phyloP scores from a whole-genome alignment of 1,284 basidiomycete species.

The Phylloporus sp. region DNA sequence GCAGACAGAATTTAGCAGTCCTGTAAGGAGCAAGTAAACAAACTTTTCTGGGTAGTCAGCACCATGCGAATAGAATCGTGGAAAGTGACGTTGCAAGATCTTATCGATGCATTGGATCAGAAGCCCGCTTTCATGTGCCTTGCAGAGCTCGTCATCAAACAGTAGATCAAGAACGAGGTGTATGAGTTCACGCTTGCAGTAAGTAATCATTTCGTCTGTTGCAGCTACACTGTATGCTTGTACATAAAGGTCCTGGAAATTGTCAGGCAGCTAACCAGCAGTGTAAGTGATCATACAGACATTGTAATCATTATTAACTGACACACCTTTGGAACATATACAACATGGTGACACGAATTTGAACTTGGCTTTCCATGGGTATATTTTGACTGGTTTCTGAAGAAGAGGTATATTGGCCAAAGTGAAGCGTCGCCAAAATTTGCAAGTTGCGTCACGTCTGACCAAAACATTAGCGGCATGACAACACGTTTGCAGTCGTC shows the following conservation, averaged over 20 bases:
- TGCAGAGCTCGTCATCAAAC: not conserved
- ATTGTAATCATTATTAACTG: no score
- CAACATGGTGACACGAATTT: slow-evolving; percentile 33
- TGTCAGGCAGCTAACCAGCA: slow-evolving; percentile 17
- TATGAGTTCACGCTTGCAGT: slow-evolving; percentile 34
- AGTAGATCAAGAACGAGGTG: not conserved
- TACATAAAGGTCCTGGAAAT: slow-evolving; percentile 26
- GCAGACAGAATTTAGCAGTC: no score
- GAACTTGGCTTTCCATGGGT: slow-evolving; percentile 21
- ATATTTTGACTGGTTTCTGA: slow-evolving; percentile 42
- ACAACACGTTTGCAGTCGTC: not conserved
- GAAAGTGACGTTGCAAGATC: not conserved
- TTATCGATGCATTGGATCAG: not conserved
- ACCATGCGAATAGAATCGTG: not conserved
- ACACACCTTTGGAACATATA: slow-evolving; percentile 36
- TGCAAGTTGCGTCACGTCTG: slow-evolving; percentile 38
- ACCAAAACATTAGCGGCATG: slow-evolving; percentile 32
- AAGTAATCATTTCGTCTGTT: slow-evolving; percentile 25
- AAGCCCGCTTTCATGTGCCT: not conserved
- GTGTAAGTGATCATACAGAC: not conserved
- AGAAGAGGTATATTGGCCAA: slow-evolving; percentile 41
- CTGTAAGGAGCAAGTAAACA: not conserved
- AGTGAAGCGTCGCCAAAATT: slow-evolving; percentile 37
- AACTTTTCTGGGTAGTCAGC: not conserved
- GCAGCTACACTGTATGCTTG: slow-evolving; percentile 14